These are phyloP conservation scores for Suhomyces bribrorum DNA, from an alignment of 1,139 yeast genomes.

Conservation along the genomic window DNA sequence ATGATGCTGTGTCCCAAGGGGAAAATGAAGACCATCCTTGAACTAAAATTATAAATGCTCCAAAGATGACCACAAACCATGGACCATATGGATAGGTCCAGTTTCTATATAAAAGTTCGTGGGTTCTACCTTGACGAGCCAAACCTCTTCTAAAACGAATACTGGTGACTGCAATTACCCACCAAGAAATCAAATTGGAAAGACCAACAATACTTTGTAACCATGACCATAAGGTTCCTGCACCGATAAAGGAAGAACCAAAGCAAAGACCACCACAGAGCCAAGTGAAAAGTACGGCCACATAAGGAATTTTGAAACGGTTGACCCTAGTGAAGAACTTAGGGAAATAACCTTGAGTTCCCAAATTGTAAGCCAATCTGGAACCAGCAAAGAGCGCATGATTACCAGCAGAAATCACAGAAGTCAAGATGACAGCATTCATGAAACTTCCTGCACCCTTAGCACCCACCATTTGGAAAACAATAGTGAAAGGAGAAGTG, in stretches of 20 bases:
- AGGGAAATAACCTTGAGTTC: conserved; percentile 44
- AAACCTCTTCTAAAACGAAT: conserved; percentile 44
- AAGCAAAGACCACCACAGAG: conserved; percentile 44
- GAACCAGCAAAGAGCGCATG: conserved; percentile 49
- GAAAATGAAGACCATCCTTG: conserved; percentile 56
- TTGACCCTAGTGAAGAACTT: conserved; percentile 36
- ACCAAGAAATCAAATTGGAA: conserved; percentile 46
- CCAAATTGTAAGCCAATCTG: conserved; percentile 43
- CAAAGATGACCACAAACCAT: conserved; percentile 38
- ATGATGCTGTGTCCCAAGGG: conserved; percentile 42
- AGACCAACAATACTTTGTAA: conserved; percentile 46
- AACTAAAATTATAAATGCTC: conserved; percentile 37
- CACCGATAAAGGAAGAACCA: conserved; percentile 46
- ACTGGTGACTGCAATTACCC: conserved; percentile 41
- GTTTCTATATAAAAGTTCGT: conserved; percentile 37
- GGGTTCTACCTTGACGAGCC: conserved; percentile 36
- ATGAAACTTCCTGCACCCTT: conserved; percentile 45
- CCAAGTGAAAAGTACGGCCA: conserved; percentile 45
- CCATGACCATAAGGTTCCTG: conserved; percentile 49
- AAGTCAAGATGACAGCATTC: conserved; percentile 47
- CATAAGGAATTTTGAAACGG: conserved; percentile 40
- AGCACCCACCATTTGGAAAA: conserved; percentile 55
- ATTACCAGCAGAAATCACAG: conserved; percentile 49
- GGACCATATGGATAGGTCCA: conserved; percentile 49
- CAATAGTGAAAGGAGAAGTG: conserved; percentile 68